A percentile compares a stretch with the other conserved stretches of the same genome.
Evolutionary conservation across 2,329 filamentous ascomycete species (phyloP).

Genomic region (Aspergillus nomiae): DNA sequence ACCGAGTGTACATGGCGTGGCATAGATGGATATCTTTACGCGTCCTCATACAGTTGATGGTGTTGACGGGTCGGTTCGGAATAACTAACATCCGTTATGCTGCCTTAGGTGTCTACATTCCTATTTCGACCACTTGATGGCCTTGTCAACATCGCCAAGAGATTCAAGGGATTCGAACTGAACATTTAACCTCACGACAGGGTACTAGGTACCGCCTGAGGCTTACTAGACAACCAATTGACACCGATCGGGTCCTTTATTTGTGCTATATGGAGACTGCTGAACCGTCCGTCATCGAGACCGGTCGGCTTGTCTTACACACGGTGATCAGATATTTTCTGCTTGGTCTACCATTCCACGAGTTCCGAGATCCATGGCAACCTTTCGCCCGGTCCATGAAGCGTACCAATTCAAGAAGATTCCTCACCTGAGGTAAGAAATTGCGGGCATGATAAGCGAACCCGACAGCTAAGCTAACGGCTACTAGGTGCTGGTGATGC

Average conservation of each 20-base stretch:
- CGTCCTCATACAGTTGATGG: background rate
- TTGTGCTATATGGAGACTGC: background rate
- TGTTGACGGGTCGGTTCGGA: background rate
- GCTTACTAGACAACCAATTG: background rate
- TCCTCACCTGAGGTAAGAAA: background rate
- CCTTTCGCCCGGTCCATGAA: background rate
- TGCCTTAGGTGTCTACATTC: background rate
- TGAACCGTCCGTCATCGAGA: too few species aligned
- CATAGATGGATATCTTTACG: too few species aligned
- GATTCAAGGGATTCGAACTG: background rate
- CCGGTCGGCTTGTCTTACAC: background rate
- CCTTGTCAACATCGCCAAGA: background rate
- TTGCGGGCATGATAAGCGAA: background rate
- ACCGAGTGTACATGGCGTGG: background rate
- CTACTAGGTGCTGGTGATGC: background rate
- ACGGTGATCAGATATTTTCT: background rate
- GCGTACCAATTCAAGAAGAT: background rate
- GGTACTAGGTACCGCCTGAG: too few species aligned
- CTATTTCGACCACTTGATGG: background rate
- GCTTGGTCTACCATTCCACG: background rate
- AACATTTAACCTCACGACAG: background rate
- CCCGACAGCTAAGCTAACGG: background rate
- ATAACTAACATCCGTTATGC: background rate
- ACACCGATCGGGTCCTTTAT: background rate
- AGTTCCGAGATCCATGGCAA: background rate